Percentiles rank a stretch among this genome's conserved stretches.
These are phyloP conservation scores for Aegilops tauschii DNA, from an alignment of 176 grass and related monocot species.

Conservation along the genomic window DNA sequence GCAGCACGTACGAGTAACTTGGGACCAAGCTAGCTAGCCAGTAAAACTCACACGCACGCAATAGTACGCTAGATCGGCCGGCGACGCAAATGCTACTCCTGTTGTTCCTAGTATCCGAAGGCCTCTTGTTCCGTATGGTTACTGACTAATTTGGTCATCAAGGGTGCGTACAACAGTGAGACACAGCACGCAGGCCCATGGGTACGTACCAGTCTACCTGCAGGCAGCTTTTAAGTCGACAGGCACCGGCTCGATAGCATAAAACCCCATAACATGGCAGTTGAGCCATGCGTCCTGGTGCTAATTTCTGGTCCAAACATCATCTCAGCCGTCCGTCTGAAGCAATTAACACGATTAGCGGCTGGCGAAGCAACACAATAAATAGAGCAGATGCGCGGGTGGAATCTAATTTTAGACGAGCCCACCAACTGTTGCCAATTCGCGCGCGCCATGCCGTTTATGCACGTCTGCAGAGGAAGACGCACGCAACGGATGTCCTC, in stretches of 20 bases:
- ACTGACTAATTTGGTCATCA: not conserved
- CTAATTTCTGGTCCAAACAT: too few species aligned
- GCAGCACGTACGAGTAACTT: not conserved
- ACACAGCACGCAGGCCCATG: not conserved
- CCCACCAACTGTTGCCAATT: too few species aligned
- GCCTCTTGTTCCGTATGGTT: not conserved
- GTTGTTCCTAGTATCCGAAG: not conserved
- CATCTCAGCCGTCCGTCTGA: too few species aligned
- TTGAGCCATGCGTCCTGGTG: not conserved
- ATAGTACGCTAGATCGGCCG: not conserved
- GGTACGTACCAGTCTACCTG: not conserved
- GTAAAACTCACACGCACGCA: not conserved
- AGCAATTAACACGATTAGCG: too few species aligned
- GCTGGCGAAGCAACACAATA: too few species aligned
- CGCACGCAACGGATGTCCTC: too few species aligned
- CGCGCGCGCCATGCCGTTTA: too few species aligned
- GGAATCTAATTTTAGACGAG: too few species aligned
- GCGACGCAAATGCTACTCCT: not conserved
- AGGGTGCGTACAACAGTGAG: not conserved
- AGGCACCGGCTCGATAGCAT: not conserved
- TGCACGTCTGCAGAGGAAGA: too few species aligned
- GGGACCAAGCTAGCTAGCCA: not conserved
- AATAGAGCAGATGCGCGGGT: too few species aligned
- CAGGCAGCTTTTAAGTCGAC: not conserved
- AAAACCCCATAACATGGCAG: not conserved